Conservation (phyloP, 129 eudicot genomes). For the Flaveria robusta region DNA sequence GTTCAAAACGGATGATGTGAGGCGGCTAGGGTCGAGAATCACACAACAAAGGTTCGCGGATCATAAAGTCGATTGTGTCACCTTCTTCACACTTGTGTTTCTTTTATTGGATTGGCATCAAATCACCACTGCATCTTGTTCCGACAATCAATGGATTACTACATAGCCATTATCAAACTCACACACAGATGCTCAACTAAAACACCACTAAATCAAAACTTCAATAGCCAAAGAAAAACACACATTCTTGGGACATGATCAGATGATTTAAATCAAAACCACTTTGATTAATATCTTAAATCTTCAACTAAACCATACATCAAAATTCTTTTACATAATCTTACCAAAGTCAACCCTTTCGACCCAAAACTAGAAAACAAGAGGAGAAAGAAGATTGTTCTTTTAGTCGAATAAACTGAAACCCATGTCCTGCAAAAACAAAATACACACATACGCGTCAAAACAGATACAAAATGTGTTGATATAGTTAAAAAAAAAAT, state of each 20-base stretch:
- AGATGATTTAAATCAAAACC: slow-evolving; percentile 23
- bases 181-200: too few species aligned
- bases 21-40: too few species aligned
- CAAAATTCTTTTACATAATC: slow-evolving; percentile 17
- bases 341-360: slow-evolving; percentile 15
- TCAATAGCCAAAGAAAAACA: not conserved
- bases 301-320: slow-evolving; percentile 17
- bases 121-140: too few species aligned
- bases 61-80: too few species aligned
- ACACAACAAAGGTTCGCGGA: too few species aligned
- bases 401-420: slow-evolving; percentile 40
- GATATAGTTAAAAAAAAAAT: too few species aligned
- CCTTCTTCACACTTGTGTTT: too few species aligned
- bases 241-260: not conserved
- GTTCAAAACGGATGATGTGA: too few species aligned
- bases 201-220: not conserved
- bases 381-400: not conserved
- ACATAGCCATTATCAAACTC: too few species aligned
- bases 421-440: slow-evolving; percentile 40
- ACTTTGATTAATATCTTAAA: slow-evolving; percentile 17
- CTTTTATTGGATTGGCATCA: too few species aligned
- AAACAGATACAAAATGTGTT: not conserved
- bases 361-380: slow-evolving; percentile 23
- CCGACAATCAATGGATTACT: too few species aligned
- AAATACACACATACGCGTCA: not conserved